Base-by-base conservation (phyloP, 306 rosid species). In the Lagenaria siceraria region DNA sequence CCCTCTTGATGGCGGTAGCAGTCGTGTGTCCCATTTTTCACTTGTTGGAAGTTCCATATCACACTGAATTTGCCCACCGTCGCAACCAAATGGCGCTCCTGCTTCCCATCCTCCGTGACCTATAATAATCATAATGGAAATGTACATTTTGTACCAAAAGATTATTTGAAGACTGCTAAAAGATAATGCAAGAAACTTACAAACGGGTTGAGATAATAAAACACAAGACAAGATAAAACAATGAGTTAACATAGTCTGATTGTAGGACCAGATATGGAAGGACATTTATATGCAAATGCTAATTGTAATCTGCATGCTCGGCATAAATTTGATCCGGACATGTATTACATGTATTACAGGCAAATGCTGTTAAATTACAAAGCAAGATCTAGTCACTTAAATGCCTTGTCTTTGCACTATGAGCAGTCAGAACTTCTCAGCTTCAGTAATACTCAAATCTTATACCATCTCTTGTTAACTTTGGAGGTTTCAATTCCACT, bases 41-140 rank as follows among this genome's bases (percentile, higher is more conserved):
- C 94, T 79, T 90, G 99, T 61, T 90, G 97, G 90, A 96, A 92
- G 85, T 96, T 92, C 98, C 99, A 96, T 56, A 96, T 91, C 84
- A 92, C 99, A 21, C 99, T 96, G 75, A 96, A 96, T 77, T 96
- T 96, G 76, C 99, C 99, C 65, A 96, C 99, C 3, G 99, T 96
- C 36, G 97, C 94, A 22, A 96, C 99, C 78, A 92, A 82, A 83
- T 96, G 98, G 24, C 99, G 93, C 89, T 96, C 98, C 88, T 92
- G 99, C 84, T 86, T 92, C 87, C 98, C 99, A 62, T 87, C 87
- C 85, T 96, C 99, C 0, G 99, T 92, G 80, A 95, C 97, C 98
- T 95, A 62, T 56, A 35, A 49, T 80, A 56, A 79, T 68, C 15
- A 61, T 53, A 15, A 51, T 25, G 46, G 19, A 27, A 49, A 72